These are phyloP conservation scores for Wickerhamomyces tratensis DNA, from an alignment of 805 yeast genomes.

Conservation along the genomic window DNA sequence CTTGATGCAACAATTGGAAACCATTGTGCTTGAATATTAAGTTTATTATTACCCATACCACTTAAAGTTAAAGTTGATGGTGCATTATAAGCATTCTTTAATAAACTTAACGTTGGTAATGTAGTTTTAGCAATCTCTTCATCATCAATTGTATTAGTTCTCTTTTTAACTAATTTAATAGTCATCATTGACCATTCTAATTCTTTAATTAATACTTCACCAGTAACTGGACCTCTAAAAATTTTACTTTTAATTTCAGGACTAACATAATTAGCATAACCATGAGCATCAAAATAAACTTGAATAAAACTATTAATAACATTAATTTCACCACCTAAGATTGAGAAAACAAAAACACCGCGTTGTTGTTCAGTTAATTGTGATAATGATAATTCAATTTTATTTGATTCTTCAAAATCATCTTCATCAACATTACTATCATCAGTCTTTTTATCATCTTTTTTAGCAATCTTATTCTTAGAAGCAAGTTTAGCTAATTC, in stretches of 20 bases:
- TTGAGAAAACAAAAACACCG: constrained; percentile 68
- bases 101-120: constrained; percentile 55
- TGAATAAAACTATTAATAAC: constrained; percentile 59
- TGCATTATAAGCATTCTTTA: constrained; percentile 53
- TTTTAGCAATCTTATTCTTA: constrained; percentile 15
- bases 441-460: constrained; percentile 19
- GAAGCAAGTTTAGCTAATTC: background rate
- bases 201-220: constrained; percentile 72
- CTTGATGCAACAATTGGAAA: constrained; percentile 56
- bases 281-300: constrained; percentile 66
- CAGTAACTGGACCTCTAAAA: constrained; percentile 37
- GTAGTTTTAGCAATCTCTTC: constrained; percentile 52
- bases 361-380: constrained; percentile 50
- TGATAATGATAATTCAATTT: constrained; percentile 43
- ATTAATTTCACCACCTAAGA: constrained; percentile 48
- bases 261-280: constrained; percentile 53
- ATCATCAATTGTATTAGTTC: constrained; percentile 42
- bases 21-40: constrained; percentile 62
- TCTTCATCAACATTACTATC: constrained; percentile 27
- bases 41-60: constrained; percentile 41
- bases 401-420: constrained; percentile 24
- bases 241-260: constrained; percentile 32
- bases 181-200: constrained; percentile 61
- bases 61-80: constrained; percentile 48
- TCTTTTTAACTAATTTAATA: constrained; percentile 52